phyloP scores from a whole-genome alignment of 257 asterid genomes.

The Euphrasia confusa region DNA sequence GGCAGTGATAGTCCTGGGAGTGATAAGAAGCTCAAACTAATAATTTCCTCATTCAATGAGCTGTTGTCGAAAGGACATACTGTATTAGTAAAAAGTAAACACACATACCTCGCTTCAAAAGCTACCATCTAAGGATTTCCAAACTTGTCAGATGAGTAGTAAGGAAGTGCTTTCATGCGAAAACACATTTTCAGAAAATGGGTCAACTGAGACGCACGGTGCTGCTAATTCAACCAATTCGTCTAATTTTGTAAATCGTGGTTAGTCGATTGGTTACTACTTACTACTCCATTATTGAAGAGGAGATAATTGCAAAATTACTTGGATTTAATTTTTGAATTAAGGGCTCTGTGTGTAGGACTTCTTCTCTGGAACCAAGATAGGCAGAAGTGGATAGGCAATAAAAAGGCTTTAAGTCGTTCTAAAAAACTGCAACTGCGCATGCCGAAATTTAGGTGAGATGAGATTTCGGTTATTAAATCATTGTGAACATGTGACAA shows the following conservation, averaged over 20 bases:
- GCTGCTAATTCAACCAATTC: slow-evolving; percentile 38
- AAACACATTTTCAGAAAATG: slow-evolving; percentile 40
- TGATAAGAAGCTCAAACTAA: slow-evolving; percentile 37
- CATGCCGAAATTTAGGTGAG: slow-evolving; percentile 52
- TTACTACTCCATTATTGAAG: slow-evolving; percentile 23
- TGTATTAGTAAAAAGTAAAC: too few species aligned
- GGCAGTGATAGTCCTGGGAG: slow-evolving; percentile 67
- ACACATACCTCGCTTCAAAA: slow-evolving; percentile 25
- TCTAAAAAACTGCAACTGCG: slow-evolving; percentile 33
- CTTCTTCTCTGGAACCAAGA: slow-evolving; percentile 62
- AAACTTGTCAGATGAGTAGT: slow-evolving; percentile 49
- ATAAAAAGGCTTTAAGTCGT: slow-evolving; percentile 29
- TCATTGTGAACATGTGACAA: neutral
- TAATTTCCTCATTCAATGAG: slow-evolving; percentile 35
- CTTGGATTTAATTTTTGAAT: too few species aligned
- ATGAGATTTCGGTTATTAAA: slow-evolving; percentile 6
- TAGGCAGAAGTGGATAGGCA: slow-evolving; percentile 65
- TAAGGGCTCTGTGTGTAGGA: slow-evolving; percentile 37
- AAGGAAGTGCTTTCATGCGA: slow-evolving; percentile 34
- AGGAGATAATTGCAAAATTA: too few species aligned
- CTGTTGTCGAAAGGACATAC: slow-evolving; percentile 11
- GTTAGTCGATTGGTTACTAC: slow-evolving; percentile 35
- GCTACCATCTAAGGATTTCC: slow-evolving; percentile 40
- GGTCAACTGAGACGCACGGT: slow-evolving; percentile 32
- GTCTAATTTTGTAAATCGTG: slow-evolving; percentile 58